Base-by-base conservation (phyloP, 768 basidiomycete genomes). In the Phylloporus arenicola region DNA sequence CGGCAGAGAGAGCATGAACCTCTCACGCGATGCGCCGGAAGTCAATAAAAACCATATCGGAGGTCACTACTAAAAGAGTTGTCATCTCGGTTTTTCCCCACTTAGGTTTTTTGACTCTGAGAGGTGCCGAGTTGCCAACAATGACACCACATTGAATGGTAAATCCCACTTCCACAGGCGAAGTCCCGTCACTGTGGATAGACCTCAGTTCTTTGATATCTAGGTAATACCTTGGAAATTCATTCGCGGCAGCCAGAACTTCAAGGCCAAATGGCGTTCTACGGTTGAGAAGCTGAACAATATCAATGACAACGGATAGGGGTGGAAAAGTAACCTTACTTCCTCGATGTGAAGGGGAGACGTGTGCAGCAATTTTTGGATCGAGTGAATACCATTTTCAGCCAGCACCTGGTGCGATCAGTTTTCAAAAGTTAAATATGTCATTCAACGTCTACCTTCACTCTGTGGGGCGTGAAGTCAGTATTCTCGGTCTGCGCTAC, bases 1-100 rank as follows among this genome's bases (percentile, higher is more conserved):
- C 7, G 33, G n/a, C 13, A 29, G 22, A 22, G 37, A 56, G n/a
- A 7, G 34, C 8, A 4, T 33, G 29, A 55, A n/a, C 4, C 10
- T 60, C 75, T 57, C 57, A 92, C 92, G 78, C 73, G 39, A 88
- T 87, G 19, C 87, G 79, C 27, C 91, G 82, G 62, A 86, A 92
- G 61, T 92, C 88, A 50, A 95, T 66, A 45, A 85, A 81, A 20
- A 78, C 75, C 58, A 81, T 67, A 62, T 92, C 90, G 1, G 88
- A 90, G 0, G 85, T 88, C 34, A 88, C 42, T 4, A 85, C 84
- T 38, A 92, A 67, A n/a, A 92, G 72, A 25, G 78, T 73, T 1
- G 90, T 88, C 75, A 81, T 83, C 53, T 84, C 80, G 7, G 69
- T 64, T 41, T 64, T 64, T n/a, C 70, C 64, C 47, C 63, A 60